Evolutionary conservation across 2,329 filamentous ascomycete genomes (phyloP), one percentile per base, ranked within the genome.

Genomic region (Cladophialophora psammophila): DNA sequence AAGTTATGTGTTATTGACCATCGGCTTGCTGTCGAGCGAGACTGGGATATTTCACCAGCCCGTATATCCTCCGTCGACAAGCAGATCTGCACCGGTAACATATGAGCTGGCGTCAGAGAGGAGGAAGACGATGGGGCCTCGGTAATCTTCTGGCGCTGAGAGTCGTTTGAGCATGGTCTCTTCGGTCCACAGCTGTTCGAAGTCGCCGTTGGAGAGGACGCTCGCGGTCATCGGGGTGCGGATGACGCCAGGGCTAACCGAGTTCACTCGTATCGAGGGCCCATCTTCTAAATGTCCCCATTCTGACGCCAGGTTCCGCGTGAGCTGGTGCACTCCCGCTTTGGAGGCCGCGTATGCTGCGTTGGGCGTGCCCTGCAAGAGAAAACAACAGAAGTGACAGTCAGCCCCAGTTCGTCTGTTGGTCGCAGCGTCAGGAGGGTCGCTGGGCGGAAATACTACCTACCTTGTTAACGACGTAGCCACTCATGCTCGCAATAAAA

Each of bases 91-190:
- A 0, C 88, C 92, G 6, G 92, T 96, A 18, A 90, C 92, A 79
- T 92, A 96, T 60, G 88, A 91, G 13, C 90, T 87, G 4, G 92
- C 92, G 78, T 96, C 92, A 8, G 89, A 91, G n/a, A 91, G 90
- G 64, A 96, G 82, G 78, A 93, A 95, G 52, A 96, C 78, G 0
- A 80, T 78, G 0, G 80, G 79, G 5, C 81, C 90, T 50, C 88
- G 85, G 78, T 90, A 92, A 76, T 93, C 90, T 60, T 88, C 82
- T 0, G 90, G 89, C 31, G 78, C 80, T 75, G 88, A 90, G 68
- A 93, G 81, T 40, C 88, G 85, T 38, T 86, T 88, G 61, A 96
- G 83, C 92, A 96, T 95, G 79, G 96, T 96, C 79, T 94, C 89
- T 73, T 85, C 90, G 15, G 91, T 87, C 93, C 93, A 96, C 67